Conservation (phyloP, 2,329 filamentous ascomycete genomes). For the Ophiocordyceps polyrhachis-furcata region DNA sequence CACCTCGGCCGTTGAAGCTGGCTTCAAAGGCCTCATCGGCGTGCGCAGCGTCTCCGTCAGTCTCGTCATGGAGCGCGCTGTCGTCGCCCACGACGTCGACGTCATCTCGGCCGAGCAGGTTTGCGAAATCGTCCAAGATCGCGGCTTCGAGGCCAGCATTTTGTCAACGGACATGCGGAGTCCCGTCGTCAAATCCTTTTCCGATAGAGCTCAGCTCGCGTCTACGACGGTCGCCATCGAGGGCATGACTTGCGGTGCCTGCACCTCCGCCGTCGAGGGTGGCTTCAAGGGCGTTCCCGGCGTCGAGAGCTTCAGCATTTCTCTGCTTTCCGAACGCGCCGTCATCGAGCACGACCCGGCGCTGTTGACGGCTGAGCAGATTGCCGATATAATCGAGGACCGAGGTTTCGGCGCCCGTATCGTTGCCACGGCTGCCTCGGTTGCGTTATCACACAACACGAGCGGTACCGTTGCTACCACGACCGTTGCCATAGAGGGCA, state of each 20-base stretch:
- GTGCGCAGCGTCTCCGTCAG: slow-evolving; percentile 79
- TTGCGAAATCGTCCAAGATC: slow-evolving; percentile 73
- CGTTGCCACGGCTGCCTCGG: slow-evolving; percentile 43
- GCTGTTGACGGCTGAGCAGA: slow-evolving; percentile 30
- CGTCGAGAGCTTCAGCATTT: slow-evolving; percentile 62
- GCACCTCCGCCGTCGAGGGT: slow-evolving; percentile 68
- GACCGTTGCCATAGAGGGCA: slow-evolving; percentile 79
- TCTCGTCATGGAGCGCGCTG: slow-evolving; percentile 88
- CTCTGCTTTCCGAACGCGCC: slow-evolving; percentile 66
- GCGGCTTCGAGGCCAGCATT: slow-evolving; percentile 82
- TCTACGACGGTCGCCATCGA: slow-evolving; percentile 62
- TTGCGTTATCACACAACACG: slow-evolving; percentile 11
- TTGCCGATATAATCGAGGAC: slow-evolving; percentile 43
- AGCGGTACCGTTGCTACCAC: slow-evolving; percentile 40
- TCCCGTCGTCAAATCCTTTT: slow-evolving; percentile 22
- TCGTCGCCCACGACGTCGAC: slow-evolving; percentile 70
- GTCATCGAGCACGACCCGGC: slow-evolving; percentile 60
- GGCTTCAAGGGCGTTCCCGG: slow-evolving; percentile 60
- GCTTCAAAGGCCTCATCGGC: slow-evolving; percentile 66
- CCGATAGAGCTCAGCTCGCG: slow-evolving; percentile 22
- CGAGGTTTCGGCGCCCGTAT: slow-evolving; percentile 68
- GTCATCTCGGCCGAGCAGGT: slow-evolving; percentile 58
- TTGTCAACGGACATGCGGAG: slow-evolving; percentile 59
- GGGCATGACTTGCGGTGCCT: slow-evolving; percentile 85
- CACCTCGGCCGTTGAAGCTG: slow-evolving; percentile 85